These are phyloP conservation scores for Crithidia sp. DNA, from an alignment of 208 protist genomes.

Conservation along the genomic window DNA sequence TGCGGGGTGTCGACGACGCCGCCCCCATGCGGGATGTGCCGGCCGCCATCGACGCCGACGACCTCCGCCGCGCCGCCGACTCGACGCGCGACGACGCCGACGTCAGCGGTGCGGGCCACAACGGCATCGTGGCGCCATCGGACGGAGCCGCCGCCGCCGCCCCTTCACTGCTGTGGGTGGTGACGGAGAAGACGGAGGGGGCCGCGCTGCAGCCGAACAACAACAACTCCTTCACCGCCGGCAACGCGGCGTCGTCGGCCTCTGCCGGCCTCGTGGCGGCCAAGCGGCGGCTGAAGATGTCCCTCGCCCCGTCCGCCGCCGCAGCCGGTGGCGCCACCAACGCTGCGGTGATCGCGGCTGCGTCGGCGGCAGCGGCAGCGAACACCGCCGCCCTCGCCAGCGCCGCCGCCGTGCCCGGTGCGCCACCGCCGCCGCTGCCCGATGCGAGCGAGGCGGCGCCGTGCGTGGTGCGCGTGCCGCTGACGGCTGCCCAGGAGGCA, in stretches of 20 bases:
- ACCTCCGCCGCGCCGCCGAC: neutral
- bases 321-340: neutral
- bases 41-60: constrained; percentile 32
- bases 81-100: neutral
- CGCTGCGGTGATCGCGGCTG: neutral
- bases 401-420: constrained; percentile 13
- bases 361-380: neutral
- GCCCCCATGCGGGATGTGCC: constrained; percentile 67
- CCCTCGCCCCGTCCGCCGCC: neutral
- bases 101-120: neutral
- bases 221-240: constrained; percentile 3
- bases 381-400: constrained; percentile 6
- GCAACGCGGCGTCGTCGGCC: neutral
- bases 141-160: too few species aligned
- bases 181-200: constrained; percentile 28
- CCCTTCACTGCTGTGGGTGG: constrained; percentile 28
- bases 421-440: constrained; percentile 46
- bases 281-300: constrained; percentile 34
- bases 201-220: neutral
- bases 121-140: neutral
- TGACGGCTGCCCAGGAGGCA: constrained; percentile 52
- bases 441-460: constrained; percentile 52
- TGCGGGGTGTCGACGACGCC: constrained; percentile 46
- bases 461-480: constrained; percentile 80
- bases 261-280: constrained; percentile 10